Conservation (phyloP, 2,329 filamentous ascomycete species). For the Apiospora sp. region DNA sequence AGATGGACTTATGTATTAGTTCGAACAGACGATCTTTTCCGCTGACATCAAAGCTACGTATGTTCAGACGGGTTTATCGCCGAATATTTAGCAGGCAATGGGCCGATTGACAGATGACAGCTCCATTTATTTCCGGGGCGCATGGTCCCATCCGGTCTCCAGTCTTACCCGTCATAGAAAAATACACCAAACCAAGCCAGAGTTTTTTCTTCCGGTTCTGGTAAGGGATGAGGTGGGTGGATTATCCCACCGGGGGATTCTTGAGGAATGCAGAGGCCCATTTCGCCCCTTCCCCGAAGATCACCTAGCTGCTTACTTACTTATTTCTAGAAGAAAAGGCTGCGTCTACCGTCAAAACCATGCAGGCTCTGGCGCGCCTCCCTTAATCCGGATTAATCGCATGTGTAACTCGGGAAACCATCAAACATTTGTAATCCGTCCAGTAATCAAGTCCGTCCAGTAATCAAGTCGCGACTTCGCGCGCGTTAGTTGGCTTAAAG, state of each 20-base stretch:
- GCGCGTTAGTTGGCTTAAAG: not conserved
- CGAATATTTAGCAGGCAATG: not conserved
- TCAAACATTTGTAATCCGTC: not conserved
- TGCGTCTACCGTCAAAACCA: not conserved
- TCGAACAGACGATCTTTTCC: not conserved
- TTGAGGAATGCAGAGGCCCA: not conserved
- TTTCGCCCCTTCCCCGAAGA: not conserved
- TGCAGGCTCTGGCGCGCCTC: not conserved
- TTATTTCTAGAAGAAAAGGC: not conserved
- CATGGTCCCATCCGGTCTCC: not conserved
- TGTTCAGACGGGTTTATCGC: not conserved
- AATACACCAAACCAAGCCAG: not conserved
- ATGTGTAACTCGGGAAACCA: not conserved
- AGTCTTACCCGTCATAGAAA: slow-evolving; percentile 5
- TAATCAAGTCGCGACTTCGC: not conserved
- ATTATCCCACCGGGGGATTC: not conserved
- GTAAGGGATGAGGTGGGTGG: not conserved
- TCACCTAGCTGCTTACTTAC: not conserved
- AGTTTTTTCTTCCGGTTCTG: not conserved
- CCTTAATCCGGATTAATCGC: not conserved
- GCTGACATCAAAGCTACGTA: not conserved
- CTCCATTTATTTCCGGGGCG: not conserved
- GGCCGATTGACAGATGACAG: slow-evolving; percentile 14
- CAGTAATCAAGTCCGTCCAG: not conserved
- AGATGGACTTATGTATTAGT: not conserved